Evolutionary conservation across 2,329 filamentous ascomycete species (phyloP), one percentile per base, ranked within the genome.

Genomic region (Orbilia javanica): DNA sequence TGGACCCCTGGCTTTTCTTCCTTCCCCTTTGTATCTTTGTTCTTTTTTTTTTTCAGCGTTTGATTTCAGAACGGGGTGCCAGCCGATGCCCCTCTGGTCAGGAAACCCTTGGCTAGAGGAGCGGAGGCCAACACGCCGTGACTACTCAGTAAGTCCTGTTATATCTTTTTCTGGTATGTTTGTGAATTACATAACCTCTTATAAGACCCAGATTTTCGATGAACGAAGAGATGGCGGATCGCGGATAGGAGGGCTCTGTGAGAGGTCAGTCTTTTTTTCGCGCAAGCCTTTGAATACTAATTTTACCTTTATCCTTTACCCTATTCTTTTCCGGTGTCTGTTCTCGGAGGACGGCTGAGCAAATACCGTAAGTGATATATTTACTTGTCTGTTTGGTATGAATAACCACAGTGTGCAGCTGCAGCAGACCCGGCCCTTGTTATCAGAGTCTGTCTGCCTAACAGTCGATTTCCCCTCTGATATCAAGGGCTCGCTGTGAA

Each of bases 181-280:
- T 68, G 74, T 78, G 74, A 78, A 78, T 66, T 78, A 78, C 34
- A 78, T 78, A 46, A 78, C 74, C 46, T 44, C 71, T 67, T 70
- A 63, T 39, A 20, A 42, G 55, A 60, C 62, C 67, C 74, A 71
- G 74, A 72, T 78, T 36, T 65, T 55, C 60, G 74, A 60, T 60
- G 18, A 60, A 4, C 55, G 15, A 42, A 60, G 55, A 64, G 44
- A 70, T 46, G 50, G 15, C 18, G 13, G 31, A 42, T 62, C 39
- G 31, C 13, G 25, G 39, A 22, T 20, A 27, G 39, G 55, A 10
- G 46, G 57, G 70, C 60, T 53, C 63, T 39, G 22, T 64, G 39
- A 67, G 74, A 78, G 74, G 74, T 78, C 62, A 78, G 74, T 78
- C 65, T 52, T 67, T 39, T n/a, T 63, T 69, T 77, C 66, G 50